Base-by-base conservation (phyloP, 1,139 yeast genomes). In the Pichia sp. region DNA sequence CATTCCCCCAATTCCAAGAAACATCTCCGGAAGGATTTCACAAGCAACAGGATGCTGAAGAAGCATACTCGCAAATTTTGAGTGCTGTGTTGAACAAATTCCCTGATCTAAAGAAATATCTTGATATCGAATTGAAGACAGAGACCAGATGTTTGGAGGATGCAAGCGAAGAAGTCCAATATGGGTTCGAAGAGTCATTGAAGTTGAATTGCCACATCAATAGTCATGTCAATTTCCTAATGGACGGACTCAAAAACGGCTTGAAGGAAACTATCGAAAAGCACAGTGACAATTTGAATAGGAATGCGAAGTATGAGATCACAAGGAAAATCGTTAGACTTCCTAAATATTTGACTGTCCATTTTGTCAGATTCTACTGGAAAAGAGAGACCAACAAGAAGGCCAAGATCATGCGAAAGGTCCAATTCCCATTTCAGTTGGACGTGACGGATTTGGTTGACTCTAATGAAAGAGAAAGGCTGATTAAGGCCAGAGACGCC, bases 11-110 rank as follows among this genome's bases (percentile, higher is more conserved):
- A 72, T 93, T 95, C 72, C 89, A 87, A 47, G 97, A 93, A 67
- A 80, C 75, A 58, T 82, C 81, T 51, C 78, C 78, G 51, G 57
- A 57, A 36, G 97, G 97, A 1, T 76, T 79, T 57, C 87, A 80
- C 68, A 90, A 88, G 69, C 99, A 93, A 73, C 99, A 93, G 71
- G 99, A 93, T 75, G 99, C 99, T 0, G 99, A 93, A 72, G 99
- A 93, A 69, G 88, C 95, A 30, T 90, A 84, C 73, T 85, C 97
- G 13, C 95, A 88, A 67, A 78, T 93, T 55, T 72, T 92, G 60
- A 73, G 76, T 48, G 72, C 79, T 38, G 70, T 90, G 59, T 72
- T 81, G 42, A 59, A 64, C n/a, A 73, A 76, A 54, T 64, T 78
- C 67, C 72, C 81, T 66, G 70, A 77, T 63, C 61, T 84, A 40